Percentiles rank a stretch among this genome's conserved stretches.
Evolutionary conservation across 129 eudicot species (phyloP).

Genomic region (Flaveria ramosissima): DNA sequence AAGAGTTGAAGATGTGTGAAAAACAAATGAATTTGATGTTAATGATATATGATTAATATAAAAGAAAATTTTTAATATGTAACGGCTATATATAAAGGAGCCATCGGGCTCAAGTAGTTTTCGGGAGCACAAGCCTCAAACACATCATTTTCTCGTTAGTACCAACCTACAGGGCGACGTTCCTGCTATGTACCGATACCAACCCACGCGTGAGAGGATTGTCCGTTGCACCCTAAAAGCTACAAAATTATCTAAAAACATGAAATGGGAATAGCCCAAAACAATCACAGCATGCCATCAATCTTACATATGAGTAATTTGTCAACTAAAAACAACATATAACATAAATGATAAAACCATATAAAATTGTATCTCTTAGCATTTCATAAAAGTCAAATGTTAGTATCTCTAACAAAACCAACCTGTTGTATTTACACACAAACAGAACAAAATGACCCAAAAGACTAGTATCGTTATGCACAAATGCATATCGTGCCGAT

Average conservation of each 20-base stretch:
- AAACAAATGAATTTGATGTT: no score
- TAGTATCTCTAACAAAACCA: conserved; percentile 11
- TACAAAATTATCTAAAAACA: not conserved
- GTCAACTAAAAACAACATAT: conserved; percentile 13
- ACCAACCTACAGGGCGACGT: no score
- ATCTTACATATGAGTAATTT: conserved; percentile 5
- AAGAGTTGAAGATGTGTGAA: no score
- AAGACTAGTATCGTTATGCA: not conserved
- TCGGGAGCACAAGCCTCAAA: no score
- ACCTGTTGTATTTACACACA: conserved; percentile 19
- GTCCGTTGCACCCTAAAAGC: no score
- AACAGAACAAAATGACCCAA: conserved; percentile 12
- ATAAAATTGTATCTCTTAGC: not conserved
- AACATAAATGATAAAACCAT: conserved; percentile 4
- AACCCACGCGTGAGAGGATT: no score
- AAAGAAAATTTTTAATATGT: no score
- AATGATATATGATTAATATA: no score
- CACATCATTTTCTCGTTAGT: no score
- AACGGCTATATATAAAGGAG: no score
- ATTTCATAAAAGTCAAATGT: not conserved
- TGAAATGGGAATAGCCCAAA: not conserved
- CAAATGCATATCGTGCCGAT: not conserved
- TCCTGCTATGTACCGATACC: no score
- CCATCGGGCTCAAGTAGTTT: no score
- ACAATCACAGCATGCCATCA: conserved; percentile 18